Conservation (phyloP, 495 filamentous ascomycete species). For the Elasticomyces elasticus region DNA sequence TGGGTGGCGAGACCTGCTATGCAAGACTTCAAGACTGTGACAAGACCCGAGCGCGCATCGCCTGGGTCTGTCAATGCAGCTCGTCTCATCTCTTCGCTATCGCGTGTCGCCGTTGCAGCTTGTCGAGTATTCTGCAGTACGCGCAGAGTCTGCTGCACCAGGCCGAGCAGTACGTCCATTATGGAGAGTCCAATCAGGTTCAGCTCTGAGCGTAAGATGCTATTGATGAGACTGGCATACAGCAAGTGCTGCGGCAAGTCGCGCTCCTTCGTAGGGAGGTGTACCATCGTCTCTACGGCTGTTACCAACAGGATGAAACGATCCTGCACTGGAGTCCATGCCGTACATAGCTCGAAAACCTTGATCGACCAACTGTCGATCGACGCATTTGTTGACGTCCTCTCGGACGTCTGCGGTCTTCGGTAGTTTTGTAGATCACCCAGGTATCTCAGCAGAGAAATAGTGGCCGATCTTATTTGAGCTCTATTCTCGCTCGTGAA, state of each 20-base stretch:
- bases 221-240: constrained; percentile 62
- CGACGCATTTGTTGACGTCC: constrained; percentile 16
- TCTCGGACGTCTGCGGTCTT: constrained; percentile 16
- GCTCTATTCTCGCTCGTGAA: constrained; percentile 64
- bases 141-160: constrained; percentile 67
- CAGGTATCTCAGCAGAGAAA: constrained; percentile 61
- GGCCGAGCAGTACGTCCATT: constrained; percentile 76
- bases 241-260: constrained; percentile 60
- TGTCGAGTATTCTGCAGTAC: constrained; percentile 54
- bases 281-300: constrained; percentile 61
- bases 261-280: constrained; percentile 53
- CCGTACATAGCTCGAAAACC: constrained; percentile 51
- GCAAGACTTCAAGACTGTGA: constrained; percentile 59
- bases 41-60: constrained; percentile 41
- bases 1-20: constrained; percentile 84
- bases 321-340: constrained; percentile 72
- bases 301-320: constrained; percentile 78
- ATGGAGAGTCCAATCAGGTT: constrained; percentile 90
- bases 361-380: constrained; percentile 64
- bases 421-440: constrained; percentile 34
- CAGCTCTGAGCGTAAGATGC: constrained; percentile 72
- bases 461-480: constrained; percentile 66
- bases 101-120: background rate
- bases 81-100: constrained; percentile 24
- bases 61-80: constrained; percentile 1